Percentiles rank a stretch among this genome's conserved stretches.
These are phyloP conservation scores for Gnomoniopsis smithogilvyi DNA, from an alignment of 2,329 filamentous ascomycete genomes.

Conservation along the genomic window DNA sequence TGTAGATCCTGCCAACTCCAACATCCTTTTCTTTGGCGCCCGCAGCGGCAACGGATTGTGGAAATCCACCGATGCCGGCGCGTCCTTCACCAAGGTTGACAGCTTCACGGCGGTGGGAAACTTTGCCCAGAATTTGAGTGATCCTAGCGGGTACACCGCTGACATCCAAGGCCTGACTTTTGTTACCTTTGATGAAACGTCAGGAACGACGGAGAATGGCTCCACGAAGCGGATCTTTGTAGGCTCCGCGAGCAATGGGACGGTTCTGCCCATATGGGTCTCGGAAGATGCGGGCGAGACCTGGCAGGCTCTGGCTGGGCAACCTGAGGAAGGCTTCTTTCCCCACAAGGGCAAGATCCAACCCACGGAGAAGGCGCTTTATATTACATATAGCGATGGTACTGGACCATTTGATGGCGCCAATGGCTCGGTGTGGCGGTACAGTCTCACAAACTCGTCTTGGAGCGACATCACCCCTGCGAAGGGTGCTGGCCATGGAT, in stretches of 20 bases:
- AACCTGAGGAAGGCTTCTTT: conserved; percentile 47
- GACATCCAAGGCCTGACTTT: conserved; percentile 49
- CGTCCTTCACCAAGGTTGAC: conserved; percentile 48
- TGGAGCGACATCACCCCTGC: conserved; percentile 58
- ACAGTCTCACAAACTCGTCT: conserved; percentile 42
- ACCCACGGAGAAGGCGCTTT: conserved; percentile 48
- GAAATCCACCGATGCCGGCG: conserved; percentile 53
- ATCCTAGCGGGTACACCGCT: conserved; percentile 38
- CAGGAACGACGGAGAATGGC: conserved; percentile 34
- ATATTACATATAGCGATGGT: conserved; percentile 51
- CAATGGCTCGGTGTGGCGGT: conserved; percentile 49
- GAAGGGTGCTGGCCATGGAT: conserved; percentile 45
- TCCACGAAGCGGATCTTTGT: conserved; percentile 55
- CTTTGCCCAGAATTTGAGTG: conserved; percentile 41
- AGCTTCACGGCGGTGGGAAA: conserved; percentile 50
- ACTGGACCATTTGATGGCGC: conserved; percentile 57
- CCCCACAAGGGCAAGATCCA: conserved; percentile 52
- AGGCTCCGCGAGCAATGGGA: conserved; percentile 49
- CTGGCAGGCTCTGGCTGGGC: conserved; percentile 41
- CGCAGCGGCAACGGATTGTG: conserved; percentile 56
- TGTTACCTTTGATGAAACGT: conserved; percentile 54
- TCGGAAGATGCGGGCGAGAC: conserved; percentile 50
- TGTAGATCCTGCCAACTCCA: conserved; percentile 53
- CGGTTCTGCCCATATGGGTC: conserved; percentile 47
- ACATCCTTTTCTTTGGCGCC: conserved; percentile 55